Evolutionary conservation across 2,329 filamentous ascomycete species (phyloP).

Genomic region (Fusarium palustre): DNA sequence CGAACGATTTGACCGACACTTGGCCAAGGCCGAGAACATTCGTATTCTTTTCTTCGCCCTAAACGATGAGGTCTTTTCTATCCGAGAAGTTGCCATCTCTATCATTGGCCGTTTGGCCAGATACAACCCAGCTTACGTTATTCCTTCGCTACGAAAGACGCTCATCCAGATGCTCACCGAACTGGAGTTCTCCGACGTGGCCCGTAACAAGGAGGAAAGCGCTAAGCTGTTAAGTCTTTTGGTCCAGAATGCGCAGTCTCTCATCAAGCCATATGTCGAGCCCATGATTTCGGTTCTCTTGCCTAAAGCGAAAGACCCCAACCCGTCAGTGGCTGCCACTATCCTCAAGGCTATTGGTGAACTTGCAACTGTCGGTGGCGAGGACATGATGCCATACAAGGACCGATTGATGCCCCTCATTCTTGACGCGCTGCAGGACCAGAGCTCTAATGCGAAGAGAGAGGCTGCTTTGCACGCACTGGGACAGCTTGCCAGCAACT

Average conservation of each 20-base stretch:
- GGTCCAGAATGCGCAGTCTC: conserved; percentile 89
- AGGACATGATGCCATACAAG: conserved; percentile 93
- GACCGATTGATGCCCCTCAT: conserved; percentile 94
- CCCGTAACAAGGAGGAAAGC: conserved; percentile 95
- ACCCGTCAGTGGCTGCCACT: conserved; percentile 89
- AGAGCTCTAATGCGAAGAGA: conserved; percentile 88
- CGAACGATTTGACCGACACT: conserved; percentile 91
- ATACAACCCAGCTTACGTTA: conserved; percentile 96
- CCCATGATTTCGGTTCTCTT: conserved; percentile 96
- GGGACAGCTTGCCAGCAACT: conserved; percentile 93
- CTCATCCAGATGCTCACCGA: conserved; percentile 96
- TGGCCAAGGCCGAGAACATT: conserved; percentile 98
- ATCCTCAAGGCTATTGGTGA: conserved; percentile 97
- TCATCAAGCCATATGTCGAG: conserved; percentile 97
- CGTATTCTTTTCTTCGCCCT: conserved; percentile 94
- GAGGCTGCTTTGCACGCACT: conserved; percentile 92
- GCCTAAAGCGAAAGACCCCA: conserved; percentile 87
- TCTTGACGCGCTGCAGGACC: conserved; percentile 91
- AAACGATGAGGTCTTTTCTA: conserved; percentile 93
- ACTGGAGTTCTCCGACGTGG: conserved; percentile 93
- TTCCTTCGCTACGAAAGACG: conserved; percentile 93
- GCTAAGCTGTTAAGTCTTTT: conserved; percentile 92
- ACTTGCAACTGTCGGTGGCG: conserved; percentile 90
- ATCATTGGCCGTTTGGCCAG: conserved; percentile 94
- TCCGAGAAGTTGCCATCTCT: conserved; percentile 92